A percentile compares a stretch with the other conserved stretches of the same genome.
Conservation (phyloP, 2,329 filamentous ascomycete genomes). For the Aspergillus viridinutans region DNA sequence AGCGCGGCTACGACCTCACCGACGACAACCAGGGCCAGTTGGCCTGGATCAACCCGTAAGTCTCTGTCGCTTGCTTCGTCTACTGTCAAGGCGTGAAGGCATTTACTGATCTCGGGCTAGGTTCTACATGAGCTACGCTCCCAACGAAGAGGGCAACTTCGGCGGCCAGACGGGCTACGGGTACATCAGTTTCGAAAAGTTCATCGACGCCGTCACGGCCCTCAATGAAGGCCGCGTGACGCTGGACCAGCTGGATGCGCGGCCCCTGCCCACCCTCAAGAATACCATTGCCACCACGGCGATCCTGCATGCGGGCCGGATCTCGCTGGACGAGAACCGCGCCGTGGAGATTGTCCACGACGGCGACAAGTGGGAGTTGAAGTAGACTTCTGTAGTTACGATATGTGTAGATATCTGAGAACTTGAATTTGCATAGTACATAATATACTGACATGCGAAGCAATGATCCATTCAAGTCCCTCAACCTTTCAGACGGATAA, state of each 20-base stretch:
- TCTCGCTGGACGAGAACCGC: slow-evolving; percentile 77
- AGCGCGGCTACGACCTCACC: slow-evolving; percentile 92
- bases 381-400: slow-evolving; percentile 30
- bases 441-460: neutral
- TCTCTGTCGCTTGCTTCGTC: slow-evolving; percentile 8
- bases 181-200: slow-evolving; percentile 93
- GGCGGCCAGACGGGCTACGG: slow-evolving; percentile 87
- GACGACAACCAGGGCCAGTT: slow-evolving; percentile 65
- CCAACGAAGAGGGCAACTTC: slow-evolving; percentile 93
- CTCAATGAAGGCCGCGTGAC: slow-evolving; percentile 71
- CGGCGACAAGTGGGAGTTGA: slow-evolving; percentile 59
- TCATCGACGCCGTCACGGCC: slow-evolving; percentile 77
- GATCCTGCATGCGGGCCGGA: slow-evolving; percentile 80
- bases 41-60: slow-evolving; percentile 79
- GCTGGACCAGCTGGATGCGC: slow-evolving; percentile 71
- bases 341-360: slow-evolving; percentile 64
- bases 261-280: slow-evolving; percentile 75
- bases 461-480: neutral
- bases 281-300: slow-evolving; percentile 92
- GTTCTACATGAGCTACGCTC: slow-evolving; percentile 92
- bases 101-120: slow-evolving; percentile 21
- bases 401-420: neutral
- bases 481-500: neutral
- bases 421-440: neutral
- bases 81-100: neutral